Evolutionary conservation across 257 asterid genomes (phyloP).

Genomic region (Forsythia viridissima): DNA sequence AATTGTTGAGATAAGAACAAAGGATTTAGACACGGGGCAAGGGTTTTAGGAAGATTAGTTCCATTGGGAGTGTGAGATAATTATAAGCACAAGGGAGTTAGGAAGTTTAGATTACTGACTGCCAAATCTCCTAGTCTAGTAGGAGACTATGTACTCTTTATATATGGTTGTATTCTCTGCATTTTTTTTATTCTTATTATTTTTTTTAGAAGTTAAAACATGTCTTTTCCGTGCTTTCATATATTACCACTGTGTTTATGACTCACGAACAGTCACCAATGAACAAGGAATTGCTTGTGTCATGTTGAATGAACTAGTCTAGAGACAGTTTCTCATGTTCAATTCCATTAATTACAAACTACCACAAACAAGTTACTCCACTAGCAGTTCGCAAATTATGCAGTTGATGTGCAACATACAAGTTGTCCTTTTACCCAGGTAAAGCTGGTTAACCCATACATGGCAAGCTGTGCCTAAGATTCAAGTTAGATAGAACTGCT

Average conservation of each 20-base stretch:
- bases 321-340: background rate
- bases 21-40: too few relatives aligned
- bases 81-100: background rate
- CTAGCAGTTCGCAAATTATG: background rate
- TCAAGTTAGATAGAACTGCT: background rate
- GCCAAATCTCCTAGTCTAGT: background rate
- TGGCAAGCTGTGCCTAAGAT: background rate
- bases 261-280: background rate
- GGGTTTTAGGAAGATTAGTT: background rate
- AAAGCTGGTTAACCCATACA: background rate
- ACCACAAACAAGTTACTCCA: background rate
- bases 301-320: background rate
- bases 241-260: background rate
- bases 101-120: background rate
- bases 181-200: too few relatives aligned
- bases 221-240: background rate
- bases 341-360: background rate
- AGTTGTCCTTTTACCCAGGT: background rate
- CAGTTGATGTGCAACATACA: background rate
- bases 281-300: background rate
- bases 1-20: background rate
- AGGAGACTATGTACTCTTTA: background rate
- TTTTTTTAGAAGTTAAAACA: background rate
- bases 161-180: background rate
- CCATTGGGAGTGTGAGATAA: background rate